Percentiles rank a stretch among this genome's conserved stretches.
These are phyloP conservation scores for Ilyonectria sp. DNA, from an alignment of 2,329 filamentous ascomycete species.

Conservation along the genomic window DNA sequence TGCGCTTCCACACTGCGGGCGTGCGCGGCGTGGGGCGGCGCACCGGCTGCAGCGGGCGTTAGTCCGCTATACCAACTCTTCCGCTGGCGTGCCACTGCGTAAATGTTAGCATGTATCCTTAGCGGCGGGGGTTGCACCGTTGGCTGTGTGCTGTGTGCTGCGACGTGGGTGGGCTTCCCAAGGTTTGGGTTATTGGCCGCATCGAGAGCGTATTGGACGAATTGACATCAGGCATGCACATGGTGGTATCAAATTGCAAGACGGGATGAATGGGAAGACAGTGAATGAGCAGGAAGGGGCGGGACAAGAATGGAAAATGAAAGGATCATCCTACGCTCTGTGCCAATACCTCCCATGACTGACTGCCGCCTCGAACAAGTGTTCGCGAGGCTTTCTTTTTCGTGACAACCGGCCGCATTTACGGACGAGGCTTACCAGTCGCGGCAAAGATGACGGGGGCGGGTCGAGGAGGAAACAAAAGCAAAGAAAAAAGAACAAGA, in stretches of 20 bases:
- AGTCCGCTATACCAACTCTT: constrained; percentile 16
- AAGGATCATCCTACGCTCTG: neutral
- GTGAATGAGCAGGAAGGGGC: neutral
- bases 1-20: neutral
- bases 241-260: neutral
- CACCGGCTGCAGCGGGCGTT: constrained; percentile 13
- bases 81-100: constrained; percentile 15
- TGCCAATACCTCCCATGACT: neutral
- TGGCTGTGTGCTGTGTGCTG: too few relatives aligned
- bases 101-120: too few relatives aligned
- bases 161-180: too few relatives aligned
- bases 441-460: neutral
- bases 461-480: too few relatives aligned
- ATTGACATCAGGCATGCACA: constrained; percentile 1
- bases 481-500: too few relatives aligned
- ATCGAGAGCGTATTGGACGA: constrained; percentile 2
- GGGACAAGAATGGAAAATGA: neutral
- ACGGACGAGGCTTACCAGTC: neutral
- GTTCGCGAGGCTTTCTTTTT: neutral
- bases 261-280: neutral
- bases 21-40: too few relatives aligned
- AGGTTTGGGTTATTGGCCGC: too few relatives aligned
- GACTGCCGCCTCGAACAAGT: neutral
- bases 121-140: too few relatives aligned
- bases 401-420: neutral